Percentiles rank a stretch among this genome's conserved stretches.
These are phyloP conservation scores for Tremellales sp. DNA, from an alignment of 1,284 basidiomycete species.

Conservation along the genomic window DNA sequence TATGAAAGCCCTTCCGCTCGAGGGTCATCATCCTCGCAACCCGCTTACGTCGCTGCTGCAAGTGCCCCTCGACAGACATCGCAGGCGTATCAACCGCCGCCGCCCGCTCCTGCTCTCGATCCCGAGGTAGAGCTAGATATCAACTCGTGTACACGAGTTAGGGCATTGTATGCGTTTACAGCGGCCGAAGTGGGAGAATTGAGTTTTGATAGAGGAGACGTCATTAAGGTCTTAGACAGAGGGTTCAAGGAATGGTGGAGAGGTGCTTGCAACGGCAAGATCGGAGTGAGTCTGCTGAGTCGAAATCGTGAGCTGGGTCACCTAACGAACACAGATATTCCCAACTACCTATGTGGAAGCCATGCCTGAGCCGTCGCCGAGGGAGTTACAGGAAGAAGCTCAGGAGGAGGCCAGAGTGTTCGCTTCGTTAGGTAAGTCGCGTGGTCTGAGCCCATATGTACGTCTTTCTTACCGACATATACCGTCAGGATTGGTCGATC, in stretches of 20 bases:
- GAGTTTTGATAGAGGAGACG: conserved; percentile 85
- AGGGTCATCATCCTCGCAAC: conserved; percentile 20
- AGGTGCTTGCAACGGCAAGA: conserved; percentile 84
- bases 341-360: conserved; percentile 97
- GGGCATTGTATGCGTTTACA: conserved; percentile 86
- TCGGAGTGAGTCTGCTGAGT: conserved; percentile 54
- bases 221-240: conserved; percentile 93
- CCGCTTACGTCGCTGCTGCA: conserved; percentile 29
- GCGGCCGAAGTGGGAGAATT: conserved; percentile 88
- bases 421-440: conserved; percentile 38
- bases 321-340: conserved; percentile 63
- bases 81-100: conserved; percentile 26
- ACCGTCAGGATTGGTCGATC: conserved; percentile 74
- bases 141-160: conserved; percentile 68
- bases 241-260: conserved; percentile 99
- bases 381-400: conserved; percentile 75
- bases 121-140: conserved; percentile 42
- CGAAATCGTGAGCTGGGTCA: not conserved
- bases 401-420: conserved; percentile 81
- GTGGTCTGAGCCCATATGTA: not conserved
- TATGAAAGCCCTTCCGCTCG: conserved; percentile 13
- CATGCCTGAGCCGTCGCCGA: conserved; percentile 76
- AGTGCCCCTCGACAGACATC: conserved; percentile 15
- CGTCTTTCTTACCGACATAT: conserved; percentile 55
- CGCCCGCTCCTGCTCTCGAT: conserved; percentile 31